A percentile compares a stretch with the other conserved stretches of the same genome.
Evolutionary conservation across 441 rosid genomes (phyloP).

Genomic region (Eruca vesicaria): DNA sequence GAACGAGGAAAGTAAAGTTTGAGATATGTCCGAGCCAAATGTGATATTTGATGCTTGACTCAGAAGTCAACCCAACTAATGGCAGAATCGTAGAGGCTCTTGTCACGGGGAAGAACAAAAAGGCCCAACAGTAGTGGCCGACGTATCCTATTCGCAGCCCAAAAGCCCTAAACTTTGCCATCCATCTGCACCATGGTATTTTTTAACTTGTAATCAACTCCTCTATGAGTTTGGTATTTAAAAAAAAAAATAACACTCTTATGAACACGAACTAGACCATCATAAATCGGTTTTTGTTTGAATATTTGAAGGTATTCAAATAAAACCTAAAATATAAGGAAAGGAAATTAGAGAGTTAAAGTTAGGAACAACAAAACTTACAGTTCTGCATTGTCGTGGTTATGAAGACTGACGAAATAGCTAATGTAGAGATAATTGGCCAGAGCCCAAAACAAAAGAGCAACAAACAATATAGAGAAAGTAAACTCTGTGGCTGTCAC

Average conservation of each 20-base stretch:
- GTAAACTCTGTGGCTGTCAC: conserved; percentile 46
- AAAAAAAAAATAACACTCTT: too few relatives aligned
- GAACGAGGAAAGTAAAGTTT: conserved; percentile 49
- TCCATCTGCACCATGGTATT: conserved; percentile 43
- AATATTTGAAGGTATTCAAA: neutral
- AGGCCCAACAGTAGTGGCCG: conserved; percentile 54
- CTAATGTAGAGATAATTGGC: conserved; percentile 44
- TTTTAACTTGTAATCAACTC: neutral
- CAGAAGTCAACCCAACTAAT: conserved; percentile 59
- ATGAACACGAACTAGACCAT: neutral
- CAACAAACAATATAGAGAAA: conserved; percentile 48
- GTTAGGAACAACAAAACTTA: conserved; percentile 18
- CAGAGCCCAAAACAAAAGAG: conserved; percentile 55
- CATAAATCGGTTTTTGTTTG: neutral
- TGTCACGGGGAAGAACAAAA: conserved; percentile 66
- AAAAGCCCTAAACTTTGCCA: conserved; percentile 35
- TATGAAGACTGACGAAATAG: conserved; percentile 40
- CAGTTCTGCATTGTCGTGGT: conserved; percentile 45
- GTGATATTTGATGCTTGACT: conserved; percentile 69
- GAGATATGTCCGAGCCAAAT: conserved; percentile 70
- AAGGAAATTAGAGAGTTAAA: neutral
- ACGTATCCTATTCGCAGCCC: conserved; percentile 45
- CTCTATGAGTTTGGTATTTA: too few relatives aligned
- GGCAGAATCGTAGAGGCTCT: conserved; percentile 65
- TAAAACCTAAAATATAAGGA: neutral